A percentile compares a stretch with the other conserved stretches of the same genome.
These are phyloP conservation scores for Earliella scabrosa DNA, from an alignment of 1,284 basidiomycete species.

Conservation along the genomic window DNA sequence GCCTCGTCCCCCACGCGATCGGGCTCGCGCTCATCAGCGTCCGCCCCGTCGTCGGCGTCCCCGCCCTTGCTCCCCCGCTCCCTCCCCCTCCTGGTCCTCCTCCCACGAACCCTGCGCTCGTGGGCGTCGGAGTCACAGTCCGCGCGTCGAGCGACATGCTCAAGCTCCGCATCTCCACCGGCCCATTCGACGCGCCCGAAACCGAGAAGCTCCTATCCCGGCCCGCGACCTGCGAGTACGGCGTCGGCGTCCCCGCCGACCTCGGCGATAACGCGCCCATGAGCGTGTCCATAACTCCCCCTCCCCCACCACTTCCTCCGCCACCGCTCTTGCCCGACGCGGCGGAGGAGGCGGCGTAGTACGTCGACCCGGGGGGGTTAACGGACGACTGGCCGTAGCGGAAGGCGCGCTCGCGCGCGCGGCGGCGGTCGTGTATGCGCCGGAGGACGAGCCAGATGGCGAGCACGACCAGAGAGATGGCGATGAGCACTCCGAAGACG, in stretches of 20 bases:
- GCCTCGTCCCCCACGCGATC: constrained; percentile 19
- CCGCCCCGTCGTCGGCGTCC: constrained; percentile 11
- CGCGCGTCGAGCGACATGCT: constrained; percentile 8
- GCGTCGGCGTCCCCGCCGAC: constrained; percentile 2
- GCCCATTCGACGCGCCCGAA: constrained; percentile 3
- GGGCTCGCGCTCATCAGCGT: constrained; percentile 19
- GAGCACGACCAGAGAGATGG: constrained; percentile 17
- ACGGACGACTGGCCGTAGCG: constrained; percentile 27
- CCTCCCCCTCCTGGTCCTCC: background rate
- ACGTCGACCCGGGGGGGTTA: constrained; percentile 6
- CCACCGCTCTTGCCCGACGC: constrained; percentile 13
- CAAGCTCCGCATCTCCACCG: constrained; percentile 9
- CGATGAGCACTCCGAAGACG: constrained; percentile 28
- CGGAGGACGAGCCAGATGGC: constrained; percentile 18
- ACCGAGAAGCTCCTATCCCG: too few relatives aligned
- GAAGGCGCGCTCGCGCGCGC: constrained; percentile 28
- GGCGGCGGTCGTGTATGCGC: constrained; percentile 16
- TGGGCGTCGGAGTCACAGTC: too few relatives aligned
- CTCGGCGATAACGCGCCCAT: constrained; percentile 29
- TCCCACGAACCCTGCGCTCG: background rate
- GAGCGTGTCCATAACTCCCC: constrained; percentile 31
- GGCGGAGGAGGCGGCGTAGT: constrained; percentile 1
- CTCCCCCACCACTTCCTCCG: constrained; percentile 23
- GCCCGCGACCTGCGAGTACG: background rate
- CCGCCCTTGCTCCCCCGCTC: constrained; percentile 4